These are phyloP conservation scores for Ogataea salicorniae DNA, from an alignment of 805 yeast species.

Conservation along the genomic window DNA sequence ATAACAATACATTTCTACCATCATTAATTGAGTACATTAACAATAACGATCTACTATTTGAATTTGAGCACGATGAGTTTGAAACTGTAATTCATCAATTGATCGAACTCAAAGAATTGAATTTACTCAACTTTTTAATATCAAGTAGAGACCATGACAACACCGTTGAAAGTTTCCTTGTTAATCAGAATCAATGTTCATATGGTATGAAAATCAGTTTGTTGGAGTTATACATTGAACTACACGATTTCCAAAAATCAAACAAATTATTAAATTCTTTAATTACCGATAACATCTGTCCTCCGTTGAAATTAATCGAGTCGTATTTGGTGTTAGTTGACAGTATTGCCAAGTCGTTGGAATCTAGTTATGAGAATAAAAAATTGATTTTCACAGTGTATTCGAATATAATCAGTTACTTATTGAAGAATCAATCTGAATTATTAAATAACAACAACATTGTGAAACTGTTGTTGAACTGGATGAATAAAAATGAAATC, in stretches of 20 bases:
- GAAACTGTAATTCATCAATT: conserved; percentile 5
- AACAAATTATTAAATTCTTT: conserved; percentile 11
- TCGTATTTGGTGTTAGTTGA: conserved; percentile 15
- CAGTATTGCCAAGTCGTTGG: conserved; percentile 9
- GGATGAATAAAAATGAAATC: conserved; percentile 16
- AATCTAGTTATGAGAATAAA: conserved; percentile 13
- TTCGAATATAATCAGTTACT: conserved; percentile 10
- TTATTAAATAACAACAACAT: conserved; percentile 6
- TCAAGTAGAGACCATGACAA: too few relatives aligned
- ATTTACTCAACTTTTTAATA: too few relatives aligned
- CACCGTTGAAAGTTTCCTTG: too few relatives aligned
- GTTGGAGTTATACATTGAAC: conserved; percentile 10
- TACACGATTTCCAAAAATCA: conserved; percentile 16
- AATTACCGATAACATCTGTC: conserved; percentile 6
- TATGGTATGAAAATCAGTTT: neutral
- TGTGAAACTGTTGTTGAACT: conserved; percentile 8
- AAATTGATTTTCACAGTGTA: conserved; percentile 23
- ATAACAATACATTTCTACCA: conserved; percentile 1
- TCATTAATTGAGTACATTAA: conserved; percentile 2
- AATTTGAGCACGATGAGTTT: neutral
- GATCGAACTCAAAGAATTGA: too few relatives aligned
- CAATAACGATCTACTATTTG: conserved; percentile 1
- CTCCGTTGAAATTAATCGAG: conserved; percentile 9
- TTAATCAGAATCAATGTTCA: neutral
- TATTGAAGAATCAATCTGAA: conserved; percentile 7